Percentiles rank a stretch among this genome's conserved stretches.
These are phyloP conservation scores for Sphagnum contortum DNA, from an alignment of 225 moss, liverwort and hornwort genomes.

Conservation along the genomic window DNA sequence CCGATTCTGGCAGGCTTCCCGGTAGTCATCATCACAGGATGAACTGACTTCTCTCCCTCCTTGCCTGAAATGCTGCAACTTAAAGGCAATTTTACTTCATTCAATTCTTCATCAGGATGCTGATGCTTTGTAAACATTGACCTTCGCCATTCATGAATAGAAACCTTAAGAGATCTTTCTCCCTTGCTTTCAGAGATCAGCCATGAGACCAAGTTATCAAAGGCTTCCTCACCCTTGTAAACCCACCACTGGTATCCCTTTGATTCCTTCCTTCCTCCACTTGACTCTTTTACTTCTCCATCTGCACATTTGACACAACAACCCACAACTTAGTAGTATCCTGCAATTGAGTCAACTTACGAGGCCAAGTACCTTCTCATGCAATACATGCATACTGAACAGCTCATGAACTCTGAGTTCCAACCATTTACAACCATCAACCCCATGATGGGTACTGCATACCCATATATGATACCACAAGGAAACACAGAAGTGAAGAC, in stretches of 20 bases:
- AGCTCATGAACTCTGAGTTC: too few relatives aligned
- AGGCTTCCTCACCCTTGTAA: constrained; percentile 34
- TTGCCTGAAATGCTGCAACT: constrained; percentile 2
- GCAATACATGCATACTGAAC: too few relatives aligned
- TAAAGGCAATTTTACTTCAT: constrained; percentile 11
- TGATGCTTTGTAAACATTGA: constrained; percentile 17
- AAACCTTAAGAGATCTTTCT: constrained; percentile 59
- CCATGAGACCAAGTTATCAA: constrained; percentile 73
- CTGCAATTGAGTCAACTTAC: too few relatives aligned
- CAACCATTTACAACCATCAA: too few relatives aligned
- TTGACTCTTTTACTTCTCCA: neutral
- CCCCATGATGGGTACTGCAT: too few relatives aligned
- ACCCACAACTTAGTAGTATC: too few relatives aligned
- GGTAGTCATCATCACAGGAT: too few relatives aligned
- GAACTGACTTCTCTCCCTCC: constrained; percentile 18
- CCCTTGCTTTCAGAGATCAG: constrained; percentile 45
- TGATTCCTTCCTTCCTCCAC: constrained; percentile 13
- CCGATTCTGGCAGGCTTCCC: too few relatives aligned
- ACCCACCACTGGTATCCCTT: constrained; percentile 46
- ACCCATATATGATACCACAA: too few relatives aligned
- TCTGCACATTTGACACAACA: too few relatives aligned
- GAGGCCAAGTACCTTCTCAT: too few relatives aligned
- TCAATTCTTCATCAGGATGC: constrained; percentile 7
- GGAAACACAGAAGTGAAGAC: too few relatives aligned
- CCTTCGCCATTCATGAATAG: constrained; percentile 59